phyloP scores from a whole-genome alignment of 257 asterid genomes.

The Catharanthus roseus region DNA sequence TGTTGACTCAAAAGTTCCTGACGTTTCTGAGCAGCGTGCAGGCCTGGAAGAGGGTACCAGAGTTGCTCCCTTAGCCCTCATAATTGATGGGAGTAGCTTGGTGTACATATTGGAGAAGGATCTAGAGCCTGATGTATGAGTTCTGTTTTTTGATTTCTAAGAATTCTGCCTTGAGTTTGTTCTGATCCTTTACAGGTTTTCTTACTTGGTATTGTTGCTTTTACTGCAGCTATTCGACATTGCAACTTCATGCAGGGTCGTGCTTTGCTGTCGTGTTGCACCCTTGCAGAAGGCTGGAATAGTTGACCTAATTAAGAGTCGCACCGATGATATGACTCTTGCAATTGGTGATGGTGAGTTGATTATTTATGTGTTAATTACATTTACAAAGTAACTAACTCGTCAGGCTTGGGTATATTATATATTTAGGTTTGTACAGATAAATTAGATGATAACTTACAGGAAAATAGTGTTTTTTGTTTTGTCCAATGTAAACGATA shows the following conservation, averaged over 20 bases:
- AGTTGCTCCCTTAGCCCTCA: conserved; percentile 70
- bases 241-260: conserved; percentile 83
- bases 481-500: background rate
- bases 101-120: conserved; percentile 95
- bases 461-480: conserved; percentile 8
- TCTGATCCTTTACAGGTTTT: conserved; percentile 9
- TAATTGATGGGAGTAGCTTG: conserved; percentile 96
- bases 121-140: conserved; percentile 70
- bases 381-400: background rate
- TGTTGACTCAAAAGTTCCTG: conserved; percentile 38
- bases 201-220: conserved; percentile 28
- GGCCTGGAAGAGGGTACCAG: conserved; percentile 39
- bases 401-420: conserved; percentile 38
- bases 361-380: conserved; percentile 13
- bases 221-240: conserved; percentile 77
- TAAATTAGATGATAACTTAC: conserved; percentile 24
- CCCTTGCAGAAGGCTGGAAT: conserved; percentile 99
- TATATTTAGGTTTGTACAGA: conserved; percentile 28
- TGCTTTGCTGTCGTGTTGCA: conserved; percentile 96
- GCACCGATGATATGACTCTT: conserved; percentile 95
- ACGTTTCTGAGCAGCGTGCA: conserved; percentile 31
- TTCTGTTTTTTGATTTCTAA: conserved; percentile 8
- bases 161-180: background rate
- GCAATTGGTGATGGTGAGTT: conserved; percentile 98
- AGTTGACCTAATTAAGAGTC: conserved; percentile 83